phyloP scores from a whole-genome alignment of 768 basidiomycete genomes.

The Russula griseocarnosa region DNA sequence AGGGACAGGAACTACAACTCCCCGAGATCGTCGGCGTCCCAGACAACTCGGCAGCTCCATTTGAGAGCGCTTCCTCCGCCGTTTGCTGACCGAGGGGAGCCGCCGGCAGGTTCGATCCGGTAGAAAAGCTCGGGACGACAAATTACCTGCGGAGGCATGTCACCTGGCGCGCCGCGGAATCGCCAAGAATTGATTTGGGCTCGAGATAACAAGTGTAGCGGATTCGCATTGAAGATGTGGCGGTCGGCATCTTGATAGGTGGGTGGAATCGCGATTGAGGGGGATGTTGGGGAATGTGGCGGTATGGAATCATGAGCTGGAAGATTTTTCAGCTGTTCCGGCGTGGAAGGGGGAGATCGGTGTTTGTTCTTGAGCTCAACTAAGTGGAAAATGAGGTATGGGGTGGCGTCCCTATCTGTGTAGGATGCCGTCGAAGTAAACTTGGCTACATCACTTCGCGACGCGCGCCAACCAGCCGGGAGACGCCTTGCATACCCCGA shows the following conservation, averaged over 20 bases:
- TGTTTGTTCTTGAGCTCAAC: slow-evolving; percentile 5
- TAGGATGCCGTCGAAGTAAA: slow-evolving; percentile 9
- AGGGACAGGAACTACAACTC: not conserved
- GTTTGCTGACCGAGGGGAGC: not conserved
- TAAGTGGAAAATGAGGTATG: slow-evolving; percentile 23
- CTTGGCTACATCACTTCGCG: slow-evolving; percentile 15
- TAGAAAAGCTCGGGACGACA: slow-evolving; percentile 24
- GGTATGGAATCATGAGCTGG: slow-evolving; percentile 11
- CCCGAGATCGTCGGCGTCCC: slow-evolving; percentile 20
- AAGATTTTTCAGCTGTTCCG: not conserved
- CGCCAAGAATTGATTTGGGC: slow-evolving; percentile 56
- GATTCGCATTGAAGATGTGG: slow-evolving; percentile 57
- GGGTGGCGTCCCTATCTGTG: not conserved
- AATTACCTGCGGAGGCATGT: slow-evolving; percentile 39
- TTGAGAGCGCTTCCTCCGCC: slow-evolving; percentile 25
- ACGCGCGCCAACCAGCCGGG: slow-evolving; percentile 45
- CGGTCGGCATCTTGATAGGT: slow-evolving; percentile 39
- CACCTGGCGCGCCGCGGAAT: slow-evolving; percentile 33
- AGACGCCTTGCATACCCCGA: slow-evolving; percentile 44
- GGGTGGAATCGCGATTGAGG: slow-evolving; percentile 10
- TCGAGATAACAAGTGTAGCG: slow-evolving; percentile 52
- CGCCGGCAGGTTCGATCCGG: slow-evolving; percentile 17
- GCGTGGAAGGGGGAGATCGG: not conserved
- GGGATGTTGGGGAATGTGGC: slow-evolving; percentile 29
- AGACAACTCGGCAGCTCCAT: slow-evolving; percentile 27